A percentile compares a stretch with the other conserved stretches of the same genome.
phyloP scores from a whole-genome alignment of 352 stramenopile genomes.

The Poterioochromonas sp. region DNA sequence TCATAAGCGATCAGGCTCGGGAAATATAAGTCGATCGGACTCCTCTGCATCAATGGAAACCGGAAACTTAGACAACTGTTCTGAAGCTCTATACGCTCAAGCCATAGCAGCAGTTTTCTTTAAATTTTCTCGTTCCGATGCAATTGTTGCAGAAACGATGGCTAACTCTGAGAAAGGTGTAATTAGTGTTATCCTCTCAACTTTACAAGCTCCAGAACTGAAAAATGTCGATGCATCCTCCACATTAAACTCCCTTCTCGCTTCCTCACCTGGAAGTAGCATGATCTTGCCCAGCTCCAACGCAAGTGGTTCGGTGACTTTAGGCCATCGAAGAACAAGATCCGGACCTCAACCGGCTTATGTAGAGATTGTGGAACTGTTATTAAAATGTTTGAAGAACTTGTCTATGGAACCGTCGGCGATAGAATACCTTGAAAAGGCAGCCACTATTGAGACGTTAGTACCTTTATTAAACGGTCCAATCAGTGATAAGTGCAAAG shows the following conservation, averaged over 20 bases:
- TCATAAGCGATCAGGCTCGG: background rate
- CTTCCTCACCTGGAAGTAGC: too few relatives aligned
- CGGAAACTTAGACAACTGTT: background rate
- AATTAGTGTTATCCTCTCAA: background rate
- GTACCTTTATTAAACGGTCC: slow-evolving; percentile 61
- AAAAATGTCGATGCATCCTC: background rate
- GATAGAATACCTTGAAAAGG: slow-evolving; percentile 70
- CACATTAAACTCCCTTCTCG: background rate
- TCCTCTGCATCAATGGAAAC: background rate
- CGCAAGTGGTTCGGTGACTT: background rate
- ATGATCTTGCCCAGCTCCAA: too few relatives aligned
- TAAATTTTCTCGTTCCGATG: slow-evolving; percentile 9
- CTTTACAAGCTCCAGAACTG: background rate
- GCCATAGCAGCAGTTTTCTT: slow-evolving; percentile 34
- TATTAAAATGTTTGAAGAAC: slow-evolving; percentile 50
- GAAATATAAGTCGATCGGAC: background rate
- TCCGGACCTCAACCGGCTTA: background rate
- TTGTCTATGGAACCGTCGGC: slow-evolving; percentile 77
- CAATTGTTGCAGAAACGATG: slow-evolving; percentile 4
- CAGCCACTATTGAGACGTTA: slow-evolving; percentile 69
- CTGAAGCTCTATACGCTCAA: background rate
- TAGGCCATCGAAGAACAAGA: background rate
- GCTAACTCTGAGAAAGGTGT: background rate
- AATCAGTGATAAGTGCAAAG: slow-evolving; percentile 68
- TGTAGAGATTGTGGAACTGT: slow-evolving; percentile 24